A percentile compares a stretch with the other conserved stretches of the same genome.
phyloP scores from a whole-genome alignment of 2,329 filamentous ascomycete genomes.

The Aureobasidium sp. region DNA sequence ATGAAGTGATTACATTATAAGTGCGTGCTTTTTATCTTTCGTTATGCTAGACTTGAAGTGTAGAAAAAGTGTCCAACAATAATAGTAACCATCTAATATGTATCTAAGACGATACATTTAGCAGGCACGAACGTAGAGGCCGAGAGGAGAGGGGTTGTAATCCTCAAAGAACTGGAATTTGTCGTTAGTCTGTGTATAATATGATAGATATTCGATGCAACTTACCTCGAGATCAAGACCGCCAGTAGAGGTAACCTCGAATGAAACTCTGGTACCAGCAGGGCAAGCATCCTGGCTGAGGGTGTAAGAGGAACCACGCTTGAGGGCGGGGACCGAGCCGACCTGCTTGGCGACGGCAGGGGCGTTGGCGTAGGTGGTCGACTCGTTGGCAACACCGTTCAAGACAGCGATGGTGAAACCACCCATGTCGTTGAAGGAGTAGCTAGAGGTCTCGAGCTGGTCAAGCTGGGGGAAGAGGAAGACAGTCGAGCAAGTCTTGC shows the following conservation, averaged over 20 bases:
- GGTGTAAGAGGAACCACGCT: constrained; percentile 25
- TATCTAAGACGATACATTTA: not conserved
- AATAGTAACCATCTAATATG: not conserved
- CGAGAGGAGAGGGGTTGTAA: constrained; percentile 19
- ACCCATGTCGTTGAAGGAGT: constrained; percentile 47
- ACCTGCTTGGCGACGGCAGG: constrained; percentile 16
- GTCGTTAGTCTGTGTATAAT: no score
- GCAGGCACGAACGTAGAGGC: constrained; percentile 16
- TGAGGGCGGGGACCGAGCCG: constrained; percentile 12
- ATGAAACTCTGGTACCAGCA: constrained; percentile 23
- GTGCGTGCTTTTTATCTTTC: constrained; percentile 10
- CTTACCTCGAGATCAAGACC: constrained; percentile 16
- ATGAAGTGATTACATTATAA: constrained; percentile 12
- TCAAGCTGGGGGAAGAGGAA: constrained; percentile 57
- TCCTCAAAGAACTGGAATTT: constrained; percentile 24
- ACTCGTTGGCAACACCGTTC: constrained; percentile 35
- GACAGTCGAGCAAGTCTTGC: constrained; percentile 55
- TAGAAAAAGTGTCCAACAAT: not conserved
- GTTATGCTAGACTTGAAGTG: not conserved
- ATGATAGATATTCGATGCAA: no score
- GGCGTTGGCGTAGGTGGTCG: constrained; percentile 37
- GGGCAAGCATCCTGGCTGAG: constrained; percentile 23
- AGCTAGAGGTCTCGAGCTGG: constrained; percentile 53
- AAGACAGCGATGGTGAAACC: constrained; percentile 40
- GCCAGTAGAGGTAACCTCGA: constrained; percentile 21